A percentile compares a stretch with the other conserved stretches of the same genome.
Evolutionary conservation across 2,329 filamentous ascomycete genomes (phyloP).

Genomic region (Hymenoscyphus infarciens): DNA sequence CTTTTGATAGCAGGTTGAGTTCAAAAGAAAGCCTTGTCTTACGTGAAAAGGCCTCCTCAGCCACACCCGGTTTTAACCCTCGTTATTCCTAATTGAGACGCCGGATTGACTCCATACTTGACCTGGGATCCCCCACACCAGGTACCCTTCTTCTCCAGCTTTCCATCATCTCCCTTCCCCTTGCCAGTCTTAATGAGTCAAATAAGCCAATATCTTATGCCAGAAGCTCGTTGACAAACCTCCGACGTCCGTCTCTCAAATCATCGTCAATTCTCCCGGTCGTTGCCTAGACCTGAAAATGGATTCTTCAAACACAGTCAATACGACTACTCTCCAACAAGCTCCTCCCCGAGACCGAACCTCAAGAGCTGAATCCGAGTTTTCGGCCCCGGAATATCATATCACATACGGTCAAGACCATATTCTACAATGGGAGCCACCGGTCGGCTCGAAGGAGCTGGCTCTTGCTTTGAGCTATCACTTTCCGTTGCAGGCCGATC

Average conservation of each 20-base stretch:
- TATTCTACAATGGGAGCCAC: constrained; percentile 20
- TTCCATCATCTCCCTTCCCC: too few species aligned
- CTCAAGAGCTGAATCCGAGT: constrained; percentile 7
- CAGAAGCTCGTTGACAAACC: not conserved
- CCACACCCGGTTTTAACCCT: too few species aligned
- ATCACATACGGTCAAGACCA: constrained; percentile 19
- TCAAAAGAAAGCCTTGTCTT: too few species aligned
- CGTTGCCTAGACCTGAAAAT: not conserved
- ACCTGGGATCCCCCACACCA: too few species aligned
- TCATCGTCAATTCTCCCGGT: not conserved
- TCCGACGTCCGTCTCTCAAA: not conserved
- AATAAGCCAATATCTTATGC: not conserved
- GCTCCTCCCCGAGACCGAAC: not conserved
- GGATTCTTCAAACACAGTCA: not conserved
- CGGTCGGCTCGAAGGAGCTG: constrained; percentile 19
- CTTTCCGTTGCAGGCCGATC: constrained; percentile 18
- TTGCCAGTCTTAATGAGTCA: not conserved
- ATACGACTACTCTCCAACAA: not conserved
- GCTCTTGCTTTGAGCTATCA: constrained; percentile 24
- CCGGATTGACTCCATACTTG: too few species aligned
- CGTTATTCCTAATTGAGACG: too few species aligned
- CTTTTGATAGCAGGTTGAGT: too few species aligned
- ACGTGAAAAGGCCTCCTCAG: too few species aligned
- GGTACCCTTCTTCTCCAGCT: too few species aligned
- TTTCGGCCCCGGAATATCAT: constrained; percentile 17